Base-by-base conservation (phyloP, 148 eudicot genomes). In the Rhododendron ferrugineum region DNA sequence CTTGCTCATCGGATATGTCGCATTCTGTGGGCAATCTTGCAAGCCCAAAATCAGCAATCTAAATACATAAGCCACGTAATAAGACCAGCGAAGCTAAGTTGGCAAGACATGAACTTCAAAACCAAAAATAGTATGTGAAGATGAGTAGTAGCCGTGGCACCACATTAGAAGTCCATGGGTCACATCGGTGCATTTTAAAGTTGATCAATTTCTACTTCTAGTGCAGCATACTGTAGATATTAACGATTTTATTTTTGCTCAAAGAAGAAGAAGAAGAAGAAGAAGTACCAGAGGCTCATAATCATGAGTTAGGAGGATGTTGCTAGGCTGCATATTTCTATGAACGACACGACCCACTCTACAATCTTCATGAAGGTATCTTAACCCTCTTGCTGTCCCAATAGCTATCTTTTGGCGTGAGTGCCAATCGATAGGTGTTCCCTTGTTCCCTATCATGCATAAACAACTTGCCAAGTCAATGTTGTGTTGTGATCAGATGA, bases 291-390 rank as follows among this genome's bases (percentile, higher is more conserved):
- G 85, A 85, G 98, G 98, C 85, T 96, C 98, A 79, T 90, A 92
- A 89, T 96, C 95, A 86, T 94, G 98, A 73, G 98, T 96, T 52
- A 96, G 85, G 73, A 96, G 94, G 86, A 96, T 96, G 87, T 96
- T 94, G 89, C 86, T 92, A 60, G 98, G 98, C 82, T 95, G 88
- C 93, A 96, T 77, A 85, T 96, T 95, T 87, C 98, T 90, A 86
- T 96, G 98, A 64, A 93, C 80, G 60, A 96, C 92, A 87, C 98
- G 91, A 47, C 98, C 98, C 64, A 96, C 96, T 90, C 98, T 91
- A 89, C 98, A 96, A 84, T 96, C 98, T 89, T 96, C 98, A 84
- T 96, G 98, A 50, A 96, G 95, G 83, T 96, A 96, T 76, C 98
- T 88, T 90, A 96, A 89, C 7, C 98, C 98, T 87, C 98, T 92